A percentile compares a stretch with the other conserved stretches of the same genome.
These are phyloP conservation scores for Trypethelium eluteriae DNA, from an alignment of 495 filamentous ascomycete species.

Conservation along the genomic window DNA sequence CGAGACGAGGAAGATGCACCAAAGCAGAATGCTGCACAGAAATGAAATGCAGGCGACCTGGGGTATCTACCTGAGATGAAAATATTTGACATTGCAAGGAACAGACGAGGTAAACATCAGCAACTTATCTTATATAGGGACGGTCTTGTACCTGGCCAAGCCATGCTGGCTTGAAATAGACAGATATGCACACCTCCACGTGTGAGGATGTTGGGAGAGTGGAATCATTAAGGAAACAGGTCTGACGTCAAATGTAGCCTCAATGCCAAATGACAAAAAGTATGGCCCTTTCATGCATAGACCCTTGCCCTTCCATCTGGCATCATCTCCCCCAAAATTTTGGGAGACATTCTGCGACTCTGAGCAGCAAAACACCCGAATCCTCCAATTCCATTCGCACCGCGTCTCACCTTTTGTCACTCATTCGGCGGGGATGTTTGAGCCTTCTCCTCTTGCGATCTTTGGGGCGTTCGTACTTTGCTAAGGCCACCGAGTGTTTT, in stretches of 20 bases:
- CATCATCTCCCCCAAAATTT: not conserved
- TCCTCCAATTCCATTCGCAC: not conserved
- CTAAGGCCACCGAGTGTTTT: not conserved
- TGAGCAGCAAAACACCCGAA: not conserved
- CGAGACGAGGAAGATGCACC: not conserved
- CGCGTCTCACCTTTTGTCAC: slow-evolving; percentile 7
- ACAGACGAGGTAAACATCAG: not conserved
- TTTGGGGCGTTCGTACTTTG: not conserved
- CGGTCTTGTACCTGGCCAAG: not conserved
- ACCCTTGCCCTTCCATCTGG: slow-evolving; percentile 8
- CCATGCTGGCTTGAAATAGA: not conserved
- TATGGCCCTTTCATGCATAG: not conserved
- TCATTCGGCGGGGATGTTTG: slow-evolving; percentile 1
- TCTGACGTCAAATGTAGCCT: not conserved
- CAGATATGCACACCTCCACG: not conserved
- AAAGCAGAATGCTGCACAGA: not conserved
- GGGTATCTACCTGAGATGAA: not conserved
- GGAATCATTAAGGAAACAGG: not conserved
- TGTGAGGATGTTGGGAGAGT: not conserved
- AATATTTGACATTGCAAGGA: not conserved
- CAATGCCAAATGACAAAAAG: not conserved
- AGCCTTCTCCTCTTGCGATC: not conserved
- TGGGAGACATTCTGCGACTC: not conserved
- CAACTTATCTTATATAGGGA: not conserved
- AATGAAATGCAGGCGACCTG: not conserved